phyloP scores from a whole-genome alignment of 129 eudicot species.

The Cynara cardunculus region DNA sequence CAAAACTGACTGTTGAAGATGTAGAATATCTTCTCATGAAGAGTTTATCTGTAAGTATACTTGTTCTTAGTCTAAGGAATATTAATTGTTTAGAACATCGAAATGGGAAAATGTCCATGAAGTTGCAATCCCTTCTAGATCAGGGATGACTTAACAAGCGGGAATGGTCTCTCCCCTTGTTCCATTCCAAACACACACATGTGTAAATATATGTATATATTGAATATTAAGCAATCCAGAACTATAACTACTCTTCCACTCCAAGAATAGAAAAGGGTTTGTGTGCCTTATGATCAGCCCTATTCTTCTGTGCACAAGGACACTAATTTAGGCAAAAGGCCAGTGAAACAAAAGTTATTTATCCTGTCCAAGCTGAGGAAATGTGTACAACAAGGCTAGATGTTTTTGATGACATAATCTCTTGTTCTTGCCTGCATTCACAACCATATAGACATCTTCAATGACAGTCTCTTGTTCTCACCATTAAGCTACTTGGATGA shows the following conservation, averaged over 20 bases:
- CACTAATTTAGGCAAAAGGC: no score
- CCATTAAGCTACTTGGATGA: neutral
- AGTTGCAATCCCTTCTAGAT: neutral
- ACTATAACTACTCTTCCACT: no score
- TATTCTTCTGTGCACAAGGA: no score
- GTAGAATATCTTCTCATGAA: slow-evolving; percentile 96
- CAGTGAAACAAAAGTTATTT: no score
- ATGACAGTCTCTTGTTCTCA: neutral
- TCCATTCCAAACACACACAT: neutral
- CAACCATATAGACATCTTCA: no score
- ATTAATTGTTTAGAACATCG: neutral
- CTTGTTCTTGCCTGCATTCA: no score
- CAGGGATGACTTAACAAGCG: neutral
- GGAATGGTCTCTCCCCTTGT: neutral
- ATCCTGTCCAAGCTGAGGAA: no score
- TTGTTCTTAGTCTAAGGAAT: neutral
- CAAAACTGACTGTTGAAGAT: slow-evolving; percentile 78
- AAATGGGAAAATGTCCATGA: neutral
- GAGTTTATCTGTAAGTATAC: slow-evolving; percentile 84
- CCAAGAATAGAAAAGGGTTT: no score
- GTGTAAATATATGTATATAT: neutral
- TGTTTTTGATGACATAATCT: no score
- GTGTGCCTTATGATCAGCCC: no score
- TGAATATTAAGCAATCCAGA: no score
- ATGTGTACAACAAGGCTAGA: no score